Conservation (phyloP, 2,329 filamentous ascomycete genomes). For the Fusarium sp. region DNA sequence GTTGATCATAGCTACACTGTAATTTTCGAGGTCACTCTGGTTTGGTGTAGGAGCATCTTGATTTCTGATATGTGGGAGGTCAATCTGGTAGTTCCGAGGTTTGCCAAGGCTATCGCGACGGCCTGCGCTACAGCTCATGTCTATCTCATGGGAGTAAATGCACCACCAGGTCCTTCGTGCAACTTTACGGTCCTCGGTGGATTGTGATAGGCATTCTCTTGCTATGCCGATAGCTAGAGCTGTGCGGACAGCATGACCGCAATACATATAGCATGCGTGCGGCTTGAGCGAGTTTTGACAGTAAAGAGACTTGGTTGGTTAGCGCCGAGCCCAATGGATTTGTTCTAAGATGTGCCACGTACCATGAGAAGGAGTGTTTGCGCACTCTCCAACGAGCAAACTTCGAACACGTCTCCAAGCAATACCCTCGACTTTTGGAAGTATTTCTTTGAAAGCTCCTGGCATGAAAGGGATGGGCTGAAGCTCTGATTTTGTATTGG, state of each 20-base stretch:
- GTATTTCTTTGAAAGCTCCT: neutral
- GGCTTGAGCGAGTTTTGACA: constrained; percentile 5
- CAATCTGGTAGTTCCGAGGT: constrained; percentile 4
- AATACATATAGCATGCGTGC: constrained; percentile 4
- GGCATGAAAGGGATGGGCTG: neutral
- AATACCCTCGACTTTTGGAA: neutral
- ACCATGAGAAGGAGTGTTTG: constrained; percentile 5
- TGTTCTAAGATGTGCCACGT: neutral
- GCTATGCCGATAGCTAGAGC: neutral
- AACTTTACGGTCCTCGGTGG: neutral
- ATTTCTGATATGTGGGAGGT: neutral
- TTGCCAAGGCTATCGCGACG: constrained; percentile 15
- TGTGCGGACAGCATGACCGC: neutral
- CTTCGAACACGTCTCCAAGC: neutral
- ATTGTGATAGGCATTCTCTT: neutral
- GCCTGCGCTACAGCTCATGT: constrained; percentile 16
- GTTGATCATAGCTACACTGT: neutral
- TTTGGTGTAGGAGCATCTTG: accelerated
- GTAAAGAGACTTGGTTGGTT: neutral
- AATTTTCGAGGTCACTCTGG: neutral
- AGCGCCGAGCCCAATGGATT: accelerated
- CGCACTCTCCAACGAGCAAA: neutral
- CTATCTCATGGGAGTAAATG: constrained; percentile 18
- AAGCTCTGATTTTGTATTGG: neutral
- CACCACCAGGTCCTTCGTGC: constrained; percentile 8